phyloP scores from a whole-genome alignment of 345 rosid genomes.

The Fremontodendron californicum region DNA sequence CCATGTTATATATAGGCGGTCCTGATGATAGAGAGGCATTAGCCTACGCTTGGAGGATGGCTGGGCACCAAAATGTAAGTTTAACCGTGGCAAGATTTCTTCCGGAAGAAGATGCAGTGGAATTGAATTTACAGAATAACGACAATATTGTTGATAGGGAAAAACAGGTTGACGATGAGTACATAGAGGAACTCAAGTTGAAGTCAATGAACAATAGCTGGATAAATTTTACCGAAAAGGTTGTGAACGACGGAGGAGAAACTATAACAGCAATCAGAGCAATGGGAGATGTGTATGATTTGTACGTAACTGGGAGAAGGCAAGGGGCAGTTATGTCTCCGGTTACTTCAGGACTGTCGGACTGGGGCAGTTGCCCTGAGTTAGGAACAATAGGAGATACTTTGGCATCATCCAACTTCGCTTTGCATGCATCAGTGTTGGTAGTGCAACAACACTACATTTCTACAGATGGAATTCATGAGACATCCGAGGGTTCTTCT shows the following conservation, averaged over 20 bases:
- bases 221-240: slow-evolving; percentile 33
- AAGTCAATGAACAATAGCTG: slow-evolving; percentile 25
- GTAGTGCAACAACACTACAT: slow-evolving; percentile 59
- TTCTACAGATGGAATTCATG: neutral
- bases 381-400: slow-evolving; percentile 58
- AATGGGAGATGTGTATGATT: slow-evolving; percentile 31
- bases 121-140: neutral
- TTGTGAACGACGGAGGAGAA: slow-evolving; percentile 42
- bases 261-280: slow-evolving; percentile 27
- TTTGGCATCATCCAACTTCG: slow-evolving; percentile 37
- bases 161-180: slow-evolving; percentile 33
- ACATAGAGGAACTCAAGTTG: slow-evolving; percentile 41
- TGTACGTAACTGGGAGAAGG: slow-evolving; percentile 55
- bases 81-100: slow-evolving; percentile 50
- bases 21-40: slow-evolving; percentile 70
- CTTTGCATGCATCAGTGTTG: slow-evolving; percentile 50
- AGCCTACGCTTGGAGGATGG: slow-evolving; percentile 60
- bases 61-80: slow-evolving; percentile 21
- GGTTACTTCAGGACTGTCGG: slow-evolving; percentile 34
- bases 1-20: slow-evolving; percentile 57
- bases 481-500: neutral
- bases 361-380: slow-evolving; percentile 49
- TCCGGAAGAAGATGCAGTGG: slow-evolving; percentile 12
- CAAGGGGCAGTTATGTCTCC: slow-evolving; percentile 26
- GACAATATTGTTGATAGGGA: slow-evolving; percentile 9